Base-by-base conservation (phyloP, 1,284 basidiomycete genomes). In the Ustilago curta region DNA sequence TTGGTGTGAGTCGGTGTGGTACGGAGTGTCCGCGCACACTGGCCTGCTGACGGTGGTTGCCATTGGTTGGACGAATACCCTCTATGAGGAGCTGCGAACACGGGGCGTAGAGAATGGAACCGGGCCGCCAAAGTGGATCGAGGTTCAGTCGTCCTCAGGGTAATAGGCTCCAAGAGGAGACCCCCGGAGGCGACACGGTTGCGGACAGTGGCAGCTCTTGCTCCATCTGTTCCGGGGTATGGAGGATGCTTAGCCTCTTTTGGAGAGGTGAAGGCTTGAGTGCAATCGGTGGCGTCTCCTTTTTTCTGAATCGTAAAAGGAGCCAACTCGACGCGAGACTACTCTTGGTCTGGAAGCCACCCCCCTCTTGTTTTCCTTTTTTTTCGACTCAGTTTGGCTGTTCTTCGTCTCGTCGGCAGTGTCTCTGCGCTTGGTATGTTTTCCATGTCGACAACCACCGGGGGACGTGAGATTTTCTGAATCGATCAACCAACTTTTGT, bases 301-400 rank as follows among this genome's bases (percentile, higher is more conserved):
- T 16, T 59, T 37, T 44, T 77, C 57, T 57, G 11, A 56, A 29
- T 44, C 11, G 19, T 27, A 16, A 19, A 51, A 57, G 56, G 79
- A 59, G 73, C 31, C 70, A 82, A 82, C 80, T 82, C 80, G 78
- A 82, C 78, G 80, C 80, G 80, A 74, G 80, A 82, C 80, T 82
- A 82, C 80, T 82, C 80, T 82, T 74, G 75, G 69, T 66, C 78
- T 78, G 78, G 64, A 67, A 71, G 68, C 72, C 67, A 18, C 55
- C 40, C 14, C 55, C 40, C 14, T 39, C 31, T 19, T 40, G 25
- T 49, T 31, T 35, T 23, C 18, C 45, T 42, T 21, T 43, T 49
- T 42, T 21, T 43, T 37, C 12, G n/a, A 23, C 43, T 64, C 45
- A 12, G 48, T 29, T 40, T 43, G 42, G n/a, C 29, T 27, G 48